A percentile compares a stretch with the other conserved stretches of the same genome.
Evolutionary conservation across 176 grass and related monocot genomes (phyloP).

Genomic region (Eleusine coracana): DNA sequence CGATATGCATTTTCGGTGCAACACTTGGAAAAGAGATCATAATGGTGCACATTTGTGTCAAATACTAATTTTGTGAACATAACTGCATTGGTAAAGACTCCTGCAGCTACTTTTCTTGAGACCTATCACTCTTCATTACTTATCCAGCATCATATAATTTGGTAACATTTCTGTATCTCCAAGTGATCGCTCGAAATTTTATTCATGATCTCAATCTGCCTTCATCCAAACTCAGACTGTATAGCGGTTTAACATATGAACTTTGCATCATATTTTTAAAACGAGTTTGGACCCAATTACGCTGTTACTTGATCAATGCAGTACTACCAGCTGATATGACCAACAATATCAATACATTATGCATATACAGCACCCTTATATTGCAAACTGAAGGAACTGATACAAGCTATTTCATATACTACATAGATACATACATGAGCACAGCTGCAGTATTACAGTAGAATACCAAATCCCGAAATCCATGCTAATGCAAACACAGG

Average conservation of each 20-base stretch:
- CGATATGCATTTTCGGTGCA: not conserved
- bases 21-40: not conserved
- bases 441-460: slow-evolving; percentile 29
- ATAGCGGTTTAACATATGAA: slow-evolving; percentile 4
- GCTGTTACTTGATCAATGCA: not conserved
- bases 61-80: not conserved
- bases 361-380: slow-evolving; percentile 12
- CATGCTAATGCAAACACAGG: slow-evolving; percentile 41
- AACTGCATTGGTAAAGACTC: not conserved
- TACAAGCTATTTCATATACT: slow-evolving; percentile 42
- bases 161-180: not conserved
- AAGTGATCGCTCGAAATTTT: not conserved
- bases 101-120: not conserved
- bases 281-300: not conserved
- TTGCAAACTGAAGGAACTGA: slow-evolving; percentile 21
- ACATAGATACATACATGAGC: slow-evolving; percentile 36
- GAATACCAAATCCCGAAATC: slow-evolving; percentile 26
- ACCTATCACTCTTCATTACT: not conserved
- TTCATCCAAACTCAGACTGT: not conserved
- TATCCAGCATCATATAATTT: not conserved
- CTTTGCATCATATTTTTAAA: not conserved
- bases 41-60: too few species aligned
- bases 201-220: not conserved
- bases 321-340: not conserved
- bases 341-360: not conserved